Evolutionary conservation across 2,329 filamentous ascomycete genomes (phyloP).

Genomic region (Colletotrichum plurivorum): DNA sequence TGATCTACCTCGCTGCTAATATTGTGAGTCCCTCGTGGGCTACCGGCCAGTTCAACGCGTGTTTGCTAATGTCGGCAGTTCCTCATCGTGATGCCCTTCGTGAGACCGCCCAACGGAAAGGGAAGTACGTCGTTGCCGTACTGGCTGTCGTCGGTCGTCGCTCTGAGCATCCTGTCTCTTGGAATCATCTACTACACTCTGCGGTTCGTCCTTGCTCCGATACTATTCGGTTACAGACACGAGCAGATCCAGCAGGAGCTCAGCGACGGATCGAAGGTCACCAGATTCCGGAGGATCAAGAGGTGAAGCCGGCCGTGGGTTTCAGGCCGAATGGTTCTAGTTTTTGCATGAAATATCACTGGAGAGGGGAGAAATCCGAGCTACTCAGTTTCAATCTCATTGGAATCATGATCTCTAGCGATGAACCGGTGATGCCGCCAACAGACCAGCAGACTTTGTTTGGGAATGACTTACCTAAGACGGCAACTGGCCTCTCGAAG

Average conservation of each 20-base stretch:
- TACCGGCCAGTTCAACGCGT: neutral
- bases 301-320: neutral
- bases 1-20: constrained; percentile 29
- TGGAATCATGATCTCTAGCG: no score
- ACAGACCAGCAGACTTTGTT: no score
- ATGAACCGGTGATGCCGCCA: no score
- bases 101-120: constrained; percentile 29
- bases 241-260: constrained; percentile 27
- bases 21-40: neutral
- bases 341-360: neutral
- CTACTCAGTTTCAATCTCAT: no score
- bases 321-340: neutral
- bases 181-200: constrained; percentile 29
- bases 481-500: no score
- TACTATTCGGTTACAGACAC: constrained; percentile 24
- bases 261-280: constrained; percentile 33
- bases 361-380: no score
- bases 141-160: constrained; percentile 37
- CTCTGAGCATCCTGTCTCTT: constrained; percentile 22
- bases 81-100: constrained; percentile 35
- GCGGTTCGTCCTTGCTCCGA: constrained; percentile 19
- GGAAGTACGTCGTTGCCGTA: constrained; percentile 34
- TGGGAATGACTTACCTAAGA: no score
- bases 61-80: constrained; percentile 3
- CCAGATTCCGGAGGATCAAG: constrained; percentile 28